These are phyloP conservation scores for Baorangia bicolor DNA, from an alignment of 768 basidiomycete genomes.

Conservation along the genomic window DNA sequence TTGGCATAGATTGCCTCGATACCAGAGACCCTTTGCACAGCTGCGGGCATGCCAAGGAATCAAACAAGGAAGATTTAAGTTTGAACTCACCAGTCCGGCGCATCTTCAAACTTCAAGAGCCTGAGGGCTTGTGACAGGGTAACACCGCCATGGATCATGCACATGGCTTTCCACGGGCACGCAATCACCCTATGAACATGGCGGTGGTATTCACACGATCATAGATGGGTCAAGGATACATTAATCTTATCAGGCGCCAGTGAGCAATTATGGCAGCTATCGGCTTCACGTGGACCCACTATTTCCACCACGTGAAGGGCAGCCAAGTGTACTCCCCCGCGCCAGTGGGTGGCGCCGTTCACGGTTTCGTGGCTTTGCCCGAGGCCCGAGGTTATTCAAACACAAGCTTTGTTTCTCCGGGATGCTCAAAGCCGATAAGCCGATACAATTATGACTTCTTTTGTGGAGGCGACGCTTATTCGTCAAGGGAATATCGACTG, in stretches of 20 bases:
- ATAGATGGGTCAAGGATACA: not conserved
- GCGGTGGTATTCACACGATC: not conserved
- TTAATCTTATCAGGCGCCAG: not conserved
- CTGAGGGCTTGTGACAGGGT: too few species aligned
- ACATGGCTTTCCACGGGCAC: too few species aligned
- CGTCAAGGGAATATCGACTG: not conserved
- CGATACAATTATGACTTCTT: not conserved
- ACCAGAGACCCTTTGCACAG: not conserved
- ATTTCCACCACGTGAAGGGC: not conserved
- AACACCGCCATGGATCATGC: too few species aligned
- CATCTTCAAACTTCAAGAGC: not conserved
- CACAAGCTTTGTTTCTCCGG: not conserved
- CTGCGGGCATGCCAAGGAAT: not conserved
- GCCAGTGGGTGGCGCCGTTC: not conserved
- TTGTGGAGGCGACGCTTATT: slow-evolving; percentile 22
- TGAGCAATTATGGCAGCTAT: too few species aligned
- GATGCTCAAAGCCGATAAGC: not conserved
- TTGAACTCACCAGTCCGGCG: not conserved
- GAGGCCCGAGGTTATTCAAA: not conserved
- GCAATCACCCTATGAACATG: not conserved
- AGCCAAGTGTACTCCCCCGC: too few species aligned
- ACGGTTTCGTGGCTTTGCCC: not conserved
- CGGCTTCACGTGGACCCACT: not conserved
- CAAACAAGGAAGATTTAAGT: slow-evolving; percentile 1
- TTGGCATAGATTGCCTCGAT: not conserved